Evolutionary conservation across 164 flowering plant genomes (phyloP), one percentile per base, ranked within the genome.

Genomic region (Santalum album): DNA sequence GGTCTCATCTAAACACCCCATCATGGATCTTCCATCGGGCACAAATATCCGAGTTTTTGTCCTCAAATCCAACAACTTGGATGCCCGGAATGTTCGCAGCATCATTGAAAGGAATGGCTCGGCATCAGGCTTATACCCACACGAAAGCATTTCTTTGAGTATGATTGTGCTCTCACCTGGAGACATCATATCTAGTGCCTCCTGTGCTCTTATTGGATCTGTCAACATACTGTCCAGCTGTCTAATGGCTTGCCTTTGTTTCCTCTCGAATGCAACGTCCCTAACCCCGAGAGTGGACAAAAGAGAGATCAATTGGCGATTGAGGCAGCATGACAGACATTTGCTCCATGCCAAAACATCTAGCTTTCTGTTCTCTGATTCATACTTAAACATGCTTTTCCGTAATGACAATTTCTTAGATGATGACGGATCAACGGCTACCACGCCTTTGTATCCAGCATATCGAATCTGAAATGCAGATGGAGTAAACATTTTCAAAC

Each of bases 1-100:
- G 19, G 94, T 83, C 71, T 92, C 98, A 66, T 92, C 98, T 5
- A 92, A 69, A 51, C 96, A 89, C 43, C 98, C 96, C 82, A 92
- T 83, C 96, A 89, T 76, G 22, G 83, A 58, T 60, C 96, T 77
- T 61, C 85, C 98, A 25, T 66, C 53, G 2, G 72, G 83, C 53
- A 87, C 23, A 65, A 80, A 83, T 49, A 92, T 80, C 67, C 96
- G 67, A 26, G 96, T 27, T 50, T 79, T 86, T 0, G 69, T 71
- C 49, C 82, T 62, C 65, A 92, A 52, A 16, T 84, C 90, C n/a
- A 65, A 58, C 67, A 92, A 63, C 69, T 80, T 89, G 27, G 81
- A 60, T 44, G 86, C 84, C 2, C 86, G 75, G 53, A 84, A 81
- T 2, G 78, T 72, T 49, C 78, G 80, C 17, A 92, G 70, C 91